Conservation (phyloP, 2,329 filamentous ascomycete genomes). For the Zymoseptoria pseudotritici region DNA sequence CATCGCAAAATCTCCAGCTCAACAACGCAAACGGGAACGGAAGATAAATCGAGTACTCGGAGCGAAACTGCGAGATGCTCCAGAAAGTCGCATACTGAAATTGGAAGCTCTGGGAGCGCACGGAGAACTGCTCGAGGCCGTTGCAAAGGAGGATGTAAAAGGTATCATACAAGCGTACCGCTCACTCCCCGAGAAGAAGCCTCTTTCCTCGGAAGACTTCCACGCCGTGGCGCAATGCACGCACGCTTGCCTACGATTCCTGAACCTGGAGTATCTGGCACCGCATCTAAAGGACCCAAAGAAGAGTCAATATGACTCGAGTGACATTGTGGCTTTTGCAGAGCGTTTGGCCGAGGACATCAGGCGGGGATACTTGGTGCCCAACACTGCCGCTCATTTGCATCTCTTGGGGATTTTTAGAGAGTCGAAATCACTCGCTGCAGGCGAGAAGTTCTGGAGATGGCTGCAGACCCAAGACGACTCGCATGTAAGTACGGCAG, state of each 20-base stretch:
- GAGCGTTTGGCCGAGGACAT: conserved; percentile 36
- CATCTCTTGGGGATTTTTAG: conserved; percentile 43
- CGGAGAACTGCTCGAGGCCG: conserved; percentile 15
- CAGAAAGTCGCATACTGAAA: background rate
- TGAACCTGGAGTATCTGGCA: background rate
- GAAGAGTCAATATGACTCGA: conserved; percentile 8
- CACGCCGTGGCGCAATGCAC: conserved; percentile 9
- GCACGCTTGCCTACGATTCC: conserved; percentile 2
- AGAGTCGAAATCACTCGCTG: conserved; percentile 31
- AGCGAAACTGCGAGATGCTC: background rate
- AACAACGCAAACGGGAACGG: conserved; percentile 10
- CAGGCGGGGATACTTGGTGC: conserved; percentile 27
- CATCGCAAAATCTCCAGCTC: background rate
- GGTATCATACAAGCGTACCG: conserved; percentile 16
- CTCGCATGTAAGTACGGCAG: conserved; percentile 33
- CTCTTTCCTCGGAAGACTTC: conserved; percentile 10
- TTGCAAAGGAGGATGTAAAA: conserved; percentile 12
- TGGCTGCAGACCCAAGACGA: conserved; percentile 41
- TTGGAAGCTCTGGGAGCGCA: conserved; percentile 5
- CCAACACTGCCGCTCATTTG: conserved; percentile 35
- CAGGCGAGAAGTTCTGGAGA: conserved; percentile 37
- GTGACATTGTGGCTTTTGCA: conserved; percentile 25
- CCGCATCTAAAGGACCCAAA: conserved; percentile 7
- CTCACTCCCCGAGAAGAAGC: conserved; percentile 9
- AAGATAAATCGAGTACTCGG: background rate